These are phyloP conservation scores for Leptoxyphium fumago DNA, from an alignment of 2,329 filamentous ascomycete genomes.

Conservation along the genomic window DNA sequence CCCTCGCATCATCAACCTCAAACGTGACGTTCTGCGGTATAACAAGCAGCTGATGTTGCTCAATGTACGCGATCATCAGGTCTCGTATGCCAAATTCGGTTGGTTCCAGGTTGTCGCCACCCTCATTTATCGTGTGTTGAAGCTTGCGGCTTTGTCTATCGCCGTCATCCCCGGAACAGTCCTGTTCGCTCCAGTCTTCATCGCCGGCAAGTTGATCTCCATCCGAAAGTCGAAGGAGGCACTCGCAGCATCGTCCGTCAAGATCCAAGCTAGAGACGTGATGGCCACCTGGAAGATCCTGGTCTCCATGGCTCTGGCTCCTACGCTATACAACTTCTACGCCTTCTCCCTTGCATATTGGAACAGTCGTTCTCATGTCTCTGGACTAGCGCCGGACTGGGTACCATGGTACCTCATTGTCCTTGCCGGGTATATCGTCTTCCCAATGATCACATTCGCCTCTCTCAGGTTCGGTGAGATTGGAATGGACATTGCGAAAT, in stretches of 20 bases:
- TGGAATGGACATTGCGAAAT: conserved; percentile 98
- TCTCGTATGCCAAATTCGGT: conserved; percentile 78
- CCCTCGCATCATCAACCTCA: conserved; percentile 61
- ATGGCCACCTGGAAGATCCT: conserved; percentile 91
- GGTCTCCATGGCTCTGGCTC: conserved; percentile 71
- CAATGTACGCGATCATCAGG: conserved; percentile 83
- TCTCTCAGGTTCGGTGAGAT: conserved; percentile 90
- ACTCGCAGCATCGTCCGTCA: conserved; percentile 72
- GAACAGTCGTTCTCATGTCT: conserved; percentile 67
- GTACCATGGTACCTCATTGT: conserved; percentile 68
- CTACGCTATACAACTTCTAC: conserved; percentile 70
- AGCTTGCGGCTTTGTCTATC: conserved; percentile 60
- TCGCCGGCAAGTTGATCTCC: conserved; percentile 70
- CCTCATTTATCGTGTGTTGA: conserved; percentile 64
- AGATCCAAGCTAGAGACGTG: conserved; percentile 75
- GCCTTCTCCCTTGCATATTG: conserved; percentile 59
- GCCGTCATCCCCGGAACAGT: conserved; percentile 75
- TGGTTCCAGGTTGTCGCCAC: conserved; percentile 60
- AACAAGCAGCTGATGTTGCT: conserved; percentile 76
- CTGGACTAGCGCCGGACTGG: conserved; percentile 66
- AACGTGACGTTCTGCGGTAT: conserved; percentile 65
- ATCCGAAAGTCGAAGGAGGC: conserved; percentile 70
- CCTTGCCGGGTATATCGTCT: conserved; percentile 60
- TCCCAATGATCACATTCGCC: conserved; percentile 80
- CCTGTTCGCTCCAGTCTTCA: conserved; percentile 79